Evolutionary conservation across 2,329 filamentous ascomycete species (phyloP).

Genomic region (Fusarium keratoplasticum): DNA sequence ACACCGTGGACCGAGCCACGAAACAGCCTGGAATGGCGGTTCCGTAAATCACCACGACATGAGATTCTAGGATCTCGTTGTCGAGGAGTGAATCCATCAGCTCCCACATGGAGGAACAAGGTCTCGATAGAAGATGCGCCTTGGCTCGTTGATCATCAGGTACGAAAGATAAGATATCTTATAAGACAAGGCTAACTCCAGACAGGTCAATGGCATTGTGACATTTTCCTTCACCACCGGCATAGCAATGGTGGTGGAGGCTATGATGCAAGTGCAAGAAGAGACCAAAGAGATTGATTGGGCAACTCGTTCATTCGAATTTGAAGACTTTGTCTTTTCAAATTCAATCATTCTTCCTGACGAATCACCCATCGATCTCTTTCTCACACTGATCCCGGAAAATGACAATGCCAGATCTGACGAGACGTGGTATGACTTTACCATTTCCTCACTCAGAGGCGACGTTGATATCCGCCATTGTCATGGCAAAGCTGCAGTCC

Average conservation of each 20-base stretch:
- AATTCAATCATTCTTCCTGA: slow-evolving; percentile 42
- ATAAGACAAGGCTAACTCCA: slow-evolving; percentile 1
- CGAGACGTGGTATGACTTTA: slow-evolving; percentile 39
- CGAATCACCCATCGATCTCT: slow-evolving; percentile 33
- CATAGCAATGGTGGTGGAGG: slow-evolving; percentile 40
- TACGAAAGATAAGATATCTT: background rate
- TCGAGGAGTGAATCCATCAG: slow-evolving; percentile 40
- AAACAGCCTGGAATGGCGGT: slow-evolving; percentile 41
- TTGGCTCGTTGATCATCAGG: slow-evolving; percentile 42
- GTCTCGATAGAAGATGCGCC: slow-evolving; percentile 41
- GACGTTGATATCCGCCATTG: slow-evolving; percentile 41
- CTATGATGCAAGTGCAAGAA: slow-evolving; percentile 40
- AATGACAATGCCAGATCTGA: slow-evolving; percentile 31
- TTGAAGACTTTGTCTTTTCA: slow-evolving; percentile 40
- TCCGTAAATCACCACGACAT: slow-evolving; percentile 36
- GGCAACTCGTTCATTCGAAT: slow-evolving; percentile 31
- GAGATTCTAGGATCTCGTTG: slow-evolving; percentile 40
- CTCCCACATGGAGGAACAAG: slow-evolving; percentile 41
- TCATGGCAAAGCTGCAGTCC: slow-evolving; percentile 28
- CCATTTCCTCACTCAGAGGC: slow-evolving; percentile 39
- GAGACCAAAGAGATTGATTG: slow-evolving; percentile 36
- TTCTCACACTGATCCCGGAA: slow-evolving; percentile 35
- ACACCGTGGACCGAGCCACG: slow-evolving; percentile 38
- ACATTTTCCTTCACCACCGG: slow-evolving; percentile 40
- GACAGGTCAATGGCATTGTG: slow-evolving; percentile 38